Evolutionary conservation across 2,329 filamentous ascomycete genomes (phyloP).

Genomic region (Exophiala alcalophila): DNA sequence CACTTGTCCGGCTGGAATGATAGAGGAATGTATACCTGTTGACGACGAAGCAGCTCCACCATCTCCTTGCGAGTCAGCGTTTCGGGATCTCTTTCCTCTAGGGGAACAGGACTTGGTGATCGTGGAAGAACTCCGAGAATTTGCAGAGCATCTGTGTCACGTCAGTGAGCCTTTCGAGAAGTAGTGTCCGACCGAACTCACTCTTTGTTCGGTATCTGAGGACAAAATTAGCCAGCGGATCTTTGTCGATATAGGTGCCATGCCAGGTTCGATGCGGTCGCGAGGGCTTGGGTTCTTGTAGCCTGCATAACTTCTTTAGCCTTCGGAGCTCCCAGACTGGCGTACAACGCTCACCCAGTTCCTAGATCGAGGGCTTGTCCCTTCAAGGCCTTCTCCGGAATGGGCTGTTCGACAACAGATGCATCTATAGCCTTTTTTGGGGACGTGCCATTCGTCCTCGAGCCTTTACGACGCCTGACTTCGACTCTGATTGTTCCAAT

Average conservation of each 20-base stretch:
- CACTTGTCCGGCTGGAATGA: background rate
- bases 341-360: slow-evolving; percentile 1
- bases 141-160: slow-evolving; percentile 32
- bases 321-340: too few relatives aligned
- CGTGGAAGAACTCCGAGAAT: slow-evolving; percentile 34
- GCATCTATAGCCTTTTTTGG: background rate
- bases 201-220: slow-evolving; percentile 32
- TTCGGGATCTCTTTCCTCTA: slow-evolving; percentile 29
- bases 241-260: slow-evolving; percentile 3
- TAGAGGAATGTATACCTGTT: slow-evolving; percentile 22
- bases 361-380: slow-evolving; percentile 5
- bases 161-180: background rate
- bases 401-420: background rate
- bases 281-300: too few relatives aligned
- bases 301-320: too few relatives aligned
- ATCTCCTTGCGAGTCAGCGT: slow-evolving; percentile 30
- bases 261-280: too few relatives aligned
- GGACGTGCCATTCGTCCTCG: background rate
- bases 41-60: slow-evolving; percentile 28
- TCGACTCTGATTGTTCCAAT: slow-evolving; percentile 6
- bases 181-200: slow-evolving; percentile 3
- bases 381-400: slow-evolving; percentile 19
- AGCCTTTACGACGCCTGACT: slow-evolving; percentile 1
- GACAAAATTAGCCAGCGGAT: slow-evolving; percentile 30
- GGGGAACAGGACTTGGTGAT: slow-evolving; percentile 30